Base-by-base conservation (phyloP, 306 rosid genomes). In the Prunus kanzakura region DNA sequence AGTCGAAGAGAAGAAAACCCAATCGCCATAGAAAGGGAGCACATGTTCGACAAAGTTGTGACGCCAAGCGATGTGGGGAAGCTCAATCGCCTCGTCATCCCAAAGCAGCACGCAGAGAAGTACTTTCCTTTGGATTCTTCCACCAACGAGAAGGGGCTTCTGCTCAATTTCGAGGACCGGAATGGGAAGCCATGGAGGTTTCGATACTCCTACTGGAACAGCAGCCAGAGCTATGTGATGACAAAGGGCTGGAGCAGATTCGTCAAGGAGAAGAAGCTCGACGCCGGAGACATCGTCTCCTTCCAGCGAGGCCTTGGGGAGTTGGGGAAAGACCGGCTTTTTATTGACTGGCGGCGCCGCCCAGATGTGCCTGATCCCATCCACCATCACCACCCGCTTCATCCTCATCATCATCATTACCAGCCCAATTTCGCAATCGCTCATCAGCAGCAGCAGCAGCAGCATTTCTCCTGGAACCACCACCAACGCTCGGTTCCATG, bases 181-280 rank as follows among this genome's bases (percentile, higher is more conserved):
- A 87, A 71, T 52, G 98, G 97, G 0, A 92, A 92, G 83, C 68
- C 84, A 2, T 94, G 98, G 98, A 72, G 98, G 38, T 94, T 94
- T 76, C 82, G 98, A 38, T 94, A 94, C 87, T 92, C 97, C 0
- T 94, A 94, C 80, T 94, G 98, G 98, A 94, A 92, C 80, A 91
- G 97, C 68, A 92, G 97, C 84, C 98, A 94, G 82, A 94, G 98
- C 84, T 94, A 94, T 78, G 98, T 94, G 52, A 94, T 94, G 98
- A 94, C 98, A 11, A 94, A 94, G 64, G 98, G 98, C 0, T 94
- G 98, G 98, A 91, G 97, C 72, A 89, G 98, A 2, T 94, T 94
- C 15, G 98, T 94, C 0, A 92, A 94, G 50, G 98, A 94, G 82
- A 94, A 94, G 75, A 88, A 88, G 79, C 96, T 94, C 13, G 96